Evolutionary conservation across 176 grass and related monocot species (phyloP), one percentile per base, ranked within the genome.

Genomic region (Bolboschoenus planiculmis): DNA sequence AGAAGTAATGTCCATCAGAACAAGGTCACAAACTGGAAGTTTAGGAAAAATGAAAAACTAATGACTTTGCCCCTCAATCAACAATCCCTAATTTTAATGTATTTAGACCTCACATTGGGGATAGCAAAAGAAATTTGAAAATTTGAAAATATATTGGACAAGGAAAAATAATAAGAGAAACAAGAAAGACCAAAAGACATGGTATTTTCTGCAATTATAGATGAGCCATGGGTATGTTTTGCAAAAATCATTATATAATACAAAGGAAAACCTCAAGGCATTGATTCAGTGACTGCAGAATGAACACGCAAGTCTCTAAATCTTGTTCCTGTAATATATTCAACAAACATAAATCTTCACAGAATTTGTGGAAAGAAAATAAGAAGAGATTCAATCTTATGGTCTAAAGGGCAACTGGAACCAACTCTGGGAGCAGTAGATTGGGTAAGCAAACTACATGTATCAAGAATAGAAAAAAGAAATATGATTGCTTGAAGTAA

Each of bases 231-330:
- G 84, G 59, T 66, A 71, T 15, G 46, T 7, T 77, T 39, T 62
- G 8, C 47, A 24, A 84, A 4, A 44, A 79, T 14, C 4, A n/a
- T 47, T 85, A 61, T 40, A 53, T 27, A 29, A 75, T 75, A 75
- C 23, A 50, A 73, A 48, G 21, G 42, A 75, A 48, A 50, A 99
- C 96, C 92, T 93, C 85, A 87, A 99, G 91, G 83, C 96, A 99
- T 79, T 93, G 85, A 47, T 93, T 93, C 62, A 99, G 50, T 26
- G 96, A 90, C 82, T 99, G 92, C 50, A 99, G 74, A 92, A 99
- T 93, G 85, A 87, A 84, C 37, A 86, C 83, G 55, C 90, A 93
- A 81, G 94, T 93, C 86, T 99, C 89, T 30, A 90, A 87, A 88
- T 95, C 92, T 59, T 89, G 91, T 56, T 99, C 96, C 96, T 99